Evolutionary conservation across 169 alveolate species (phyloP).

Genomic region (Eimeria sp.): DNA sequence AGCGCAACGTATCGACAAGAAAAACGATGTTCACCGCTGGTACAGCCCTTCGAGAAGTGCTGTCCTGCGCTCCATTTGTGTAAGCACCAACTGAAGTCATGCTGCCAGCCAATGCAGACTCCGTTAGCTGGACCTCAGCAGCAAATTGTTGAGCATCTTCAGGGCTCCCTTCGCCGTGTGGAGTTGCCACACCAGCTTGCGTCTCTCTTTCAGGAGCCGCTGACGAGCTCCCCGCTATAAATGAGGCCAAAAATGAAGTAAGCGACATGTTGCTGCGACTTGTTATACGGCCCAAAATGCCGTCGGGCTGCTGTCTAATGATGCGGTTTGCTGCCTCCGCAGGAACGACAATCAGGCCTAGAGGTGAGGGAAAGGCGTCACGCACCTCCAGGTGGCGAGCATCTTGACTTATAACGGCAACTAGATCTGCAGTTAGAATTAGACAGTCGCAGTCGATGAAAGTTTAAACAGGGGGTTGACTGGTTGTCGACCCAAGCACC

Average conservation of each 20-base stretch:
- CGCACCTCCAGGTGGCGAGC: constrained; percentile 83
- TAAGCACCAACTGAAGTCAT: background rate
- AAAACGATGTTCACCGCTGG: constrained; percentile 71
- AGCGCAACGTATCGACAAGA: constrained; percentile 42
- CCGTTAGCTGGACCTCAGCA: constrained; percentile 7
- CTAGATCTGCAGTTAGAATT: constrained; percentile 23
- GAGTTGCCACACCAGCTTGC: background rate
- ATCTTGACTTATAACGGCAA: constrained; percentile 71
- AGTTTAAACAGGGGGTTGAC: too few relatives aligned
- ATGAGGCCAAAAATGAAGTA: constrained; percentile 57
- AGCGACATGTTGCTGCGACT: constrained; percentile 48
- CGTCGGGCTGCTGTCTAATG: constrained; percentile 19
- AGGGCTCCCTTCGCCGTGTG: background rate
- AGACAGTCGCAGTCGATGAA: background rate
- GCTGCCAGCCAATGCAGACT: constrained; percentile 10
- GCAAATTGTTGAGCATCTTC: constrained; percentile 23
- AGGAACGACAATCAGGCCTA: constrained; percentile 60
- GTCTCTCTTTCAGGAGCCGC: background rate
- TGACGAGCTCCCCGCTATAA: constrained; percentile 14
- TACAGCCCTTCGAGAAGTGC: background rate
- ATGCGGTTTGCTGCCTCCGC: constrained; percentile 74
- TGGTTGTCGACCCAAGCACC: background rate
- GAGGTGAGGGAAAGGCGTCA: constrained; percentile 72
- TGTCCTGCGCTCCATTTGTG: constrained; percentile 16
- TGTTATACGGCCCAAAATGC: background rate